Percentiles rank a stretch among this genome's conserved stretches.
phyloP scores from a whole-genome alignment of 2,329 filamentous ascomycete genomes.

The Sporothrix humicola region DNA sequence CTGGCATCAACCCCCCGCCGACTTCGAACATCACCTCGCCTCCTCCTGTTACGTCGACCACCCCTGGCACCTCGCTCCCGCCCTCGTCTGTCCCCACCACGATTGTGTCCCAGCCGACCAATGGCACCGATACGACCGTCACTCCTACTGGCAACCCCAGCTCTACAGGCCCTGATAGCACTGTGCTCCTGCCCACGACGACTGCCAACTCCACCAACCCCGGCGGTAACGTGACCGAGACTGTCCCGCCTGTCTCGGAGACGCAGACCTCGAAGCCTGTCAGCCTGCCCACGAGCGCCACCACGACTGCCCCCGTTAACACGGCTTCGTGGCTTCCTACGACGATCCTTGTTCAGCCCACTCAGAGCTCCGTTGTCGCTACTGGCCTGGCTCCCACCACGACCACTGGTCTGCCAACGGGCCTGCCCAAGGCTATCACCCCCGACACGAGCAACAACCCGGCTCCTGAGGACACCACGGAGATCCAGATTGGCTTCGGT shows the following conservation, averaged over 20 bases:
- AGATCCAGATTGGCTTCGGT: constrained; percentile 85
- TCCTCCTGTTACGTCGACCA: constrained; percentile 20
- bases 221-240: constrained; percentile 4
- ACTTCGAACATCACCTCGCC: constrained; percentile 28
- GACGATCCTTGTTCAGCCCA: constrained; percentile 63
- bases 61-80: constrained; percentile 21
- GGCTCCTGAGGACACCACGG: constrained; percentile 66
- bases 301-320: constrained; percentile 19
- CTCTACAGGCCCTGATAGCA: constrained; percentile 21
- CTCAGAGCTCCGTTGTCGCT: constrained; percentile 50
- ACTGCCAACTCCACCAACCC: constrained; percentile 36
- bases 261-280: constrained; percentile 16
- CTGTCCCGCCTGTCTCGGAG: constrained; percentile 9
- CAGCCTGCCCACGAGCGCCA: constrained; percentile 4
- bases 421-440: constrained; percentile 75
- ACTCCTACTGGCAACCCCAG: background rate
- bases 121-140: constrained; percentile 24
- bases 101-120: constrained; percentile 17
- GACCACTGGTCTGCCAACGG: constrained; percentile 64
- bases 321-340: constrained; percentile 58
- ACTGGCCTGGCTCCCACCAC: constrained; percentile 50
- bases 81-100: constrained; percentile 3
- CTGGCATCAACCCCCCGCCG: constrained; percentile 10
- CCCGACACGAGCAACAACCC: constrained; percentile 63
- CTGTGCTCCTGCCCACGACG: constrained; percentile 29